A percentile compares a stretch with the other conserved stretches of the same genome.
Evolutionary conservation across 2,329 filamentous ascomycete genomes (phyloP).

Genomic region (Neopestalotiopsis clavispora): DNA sequence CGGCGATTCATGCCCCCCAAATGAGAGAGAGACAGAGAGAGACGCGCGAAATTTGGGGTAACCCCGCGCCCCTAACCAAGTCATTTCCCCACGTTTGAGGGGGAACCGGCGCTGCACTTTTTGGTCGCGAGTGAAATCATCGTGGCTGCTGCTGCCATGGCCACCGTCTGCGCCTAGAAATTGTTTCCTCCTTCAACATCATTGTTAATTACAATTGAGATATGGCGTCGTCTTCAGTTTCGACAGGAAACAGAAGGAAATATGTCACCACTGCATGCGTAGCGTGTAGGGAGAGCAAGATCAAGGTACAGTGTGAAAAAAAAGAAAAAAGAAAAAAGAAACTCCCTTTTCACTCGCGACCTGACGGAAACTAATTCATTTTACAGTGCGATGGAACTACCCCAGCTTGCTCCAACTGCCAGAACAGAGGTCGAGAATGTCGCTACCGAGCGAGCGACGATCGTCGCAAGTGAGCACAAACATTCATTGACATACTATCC

Average conservation of each 20-base stretch:
- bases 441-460: conserved; percentile 7
- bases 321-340: neutral
- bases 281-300: conserved; percentile 1
- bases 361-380: neutral
- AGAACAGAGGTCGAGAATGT: conserved; percentile 6
- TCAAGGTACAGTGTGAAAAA: neutral
- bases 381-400: conserved; percentile 5
- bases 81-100: neutral
- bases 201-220: no score
- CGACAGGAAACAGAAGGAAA: neutral
- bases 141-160: neutral
- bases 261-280: neutral
- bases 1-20: neutral
- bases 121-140: neutral
- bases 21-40: no score
- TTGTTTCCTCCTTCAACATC: no score
- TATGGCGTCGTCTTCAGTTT: neutral
- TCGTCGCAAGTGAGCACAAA: neutral
- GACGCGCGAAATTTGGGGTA: neutral
- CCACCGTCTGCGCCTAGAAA: neutral
- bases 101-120: neutral
- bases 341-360: neutral
- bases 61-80: neutral
- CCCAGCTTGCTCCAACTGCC: conserved; percentile 7
- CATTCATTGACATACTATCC: neutral